A percentile compares a stretch with the other conserved stretches of the same genome.
Evolutionary conservation across 169 alveolate species (phyloP).

Genomic region (Plasmodium ovale): DNA sequence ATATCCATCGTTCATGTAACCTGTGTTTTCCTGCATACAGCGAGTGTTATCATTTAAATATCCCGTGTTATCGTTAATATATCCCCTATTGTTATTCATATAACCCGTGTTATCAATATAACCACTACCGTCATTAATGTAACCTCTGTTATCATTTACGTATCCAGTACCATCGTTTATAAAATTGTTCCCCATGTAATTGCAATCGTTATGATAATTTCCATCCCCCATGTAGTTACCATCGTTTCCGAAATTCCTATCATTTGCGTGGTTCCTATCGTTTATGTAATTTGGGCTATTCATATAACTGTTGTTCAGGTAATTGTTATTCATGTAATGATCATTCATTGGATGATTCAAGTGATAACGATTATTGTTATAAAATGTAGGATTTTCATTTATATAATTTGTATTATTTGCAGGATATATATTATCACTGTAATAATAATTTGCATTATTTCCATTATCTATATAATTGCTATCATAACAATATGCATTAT

Average conservation of each 20-base stretch:
- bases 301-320: conserved; percentile 36
- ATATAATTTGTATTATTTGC: conserved; percentile 36
- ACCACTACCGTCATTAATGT: conserved; percentile 9
- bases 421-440: conserved; percentile 9
- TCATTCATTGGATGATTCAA: conserved; percentile 36
- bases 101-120: background rate
- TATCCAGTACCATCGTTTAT: background rate
- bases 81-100: conserved; percentile 16
- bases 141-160: background rate
- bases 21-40: no score
- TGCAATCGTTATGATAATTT: conserved; percentile 7
- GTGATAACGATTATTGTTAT: conserved; percentile 26
- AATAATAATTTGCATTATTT: background rate
- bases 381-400: conserved; percentile 34
- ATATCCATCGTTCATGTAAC: conserved; percentile 27
- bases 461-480: conserved; percentile 18
- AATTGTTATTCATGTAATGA: conserved; percentile 16
- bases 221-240: background rate
- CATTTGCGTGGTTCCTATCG: conserved; percentile 6
- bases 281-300: conserved; percentile 22
- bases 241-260: conserved; percentile 1
- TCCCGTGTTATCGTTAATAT: background rate
- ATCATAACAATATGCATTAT: conserved; percentile 23
- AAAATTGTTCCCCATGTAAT: conserved; percentile 5
- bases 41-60: no score